A percentile compares a stretch with the other conserved stretches of the same genome.
These are phyloP conservation scores for Cytospora chrysosperma DNA, from an alignment of 2,329 filamentous ascomycete species.

Conservation along the genomic window DNA sequence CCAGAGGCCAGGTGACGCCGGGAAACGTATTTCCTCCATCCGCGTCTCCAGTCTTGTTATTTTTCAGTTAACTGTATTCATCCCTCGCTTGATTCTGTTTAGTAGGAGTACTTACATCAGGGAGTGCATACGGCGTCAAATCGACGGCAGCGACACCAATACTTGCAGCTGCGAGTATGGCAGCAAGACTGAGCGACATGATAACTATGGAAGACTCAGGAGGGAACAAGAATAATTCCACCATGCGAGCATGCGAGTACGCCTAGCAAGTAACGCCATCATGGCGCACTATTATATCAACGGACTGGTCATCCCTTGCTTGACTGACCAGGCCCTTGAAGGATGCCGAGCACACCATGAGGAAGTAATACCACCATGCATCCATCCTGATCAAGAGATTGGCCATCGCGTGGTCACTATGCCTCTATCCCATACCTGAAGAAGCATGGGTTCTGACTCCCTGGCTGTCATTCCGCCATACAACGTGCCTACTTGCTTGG, in stretches of 20 bases:
- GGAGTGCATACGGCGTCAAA: conserved; percentile 37
- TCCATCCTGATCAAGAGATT: not conserved
- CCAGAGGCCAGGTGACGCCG: conserved; percentile 47
- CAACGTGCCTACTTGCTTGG: conserved; percentile 7
- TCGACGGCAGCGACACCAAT: conserved; percentile 24
- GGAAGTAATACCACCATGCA: not conserved
- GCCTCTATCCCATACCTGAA: not conserved
- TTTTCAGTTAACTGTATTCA: conserved; percentile 5
- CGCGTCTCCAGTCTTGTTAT: conserved; percentile 44
- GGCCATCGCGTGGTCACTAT: not conserved
- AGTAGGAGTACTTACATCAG: conserved; percentile 25
- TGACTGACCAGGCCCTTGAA: not conserved
- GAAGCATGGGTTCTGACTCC: not conserved
- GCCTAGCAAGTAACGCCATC: not conserved
- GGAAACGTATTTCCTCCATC: conserved; percentile 51
- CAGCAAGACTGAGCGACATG: not conserved
- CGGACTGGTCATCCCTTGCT: not conserved
- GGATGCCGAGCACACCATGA: not conserved
- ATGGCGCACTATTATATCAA: not conserved
- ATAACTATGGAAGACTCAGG: not conserved
- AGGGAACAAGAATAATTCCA: not conserved
- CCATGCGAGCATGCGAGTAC: not conserved
- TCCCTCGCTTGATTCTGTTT: not conserved
- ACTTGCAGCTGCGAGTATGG: not conserved
- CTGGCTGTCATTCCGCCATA: not conserved